A percentile compares a stretch with the other conserved stretches of the same genome.
Conservation (phyloP, 805 yeast species). For the Saccharomycopsis capsularis region DNA sequence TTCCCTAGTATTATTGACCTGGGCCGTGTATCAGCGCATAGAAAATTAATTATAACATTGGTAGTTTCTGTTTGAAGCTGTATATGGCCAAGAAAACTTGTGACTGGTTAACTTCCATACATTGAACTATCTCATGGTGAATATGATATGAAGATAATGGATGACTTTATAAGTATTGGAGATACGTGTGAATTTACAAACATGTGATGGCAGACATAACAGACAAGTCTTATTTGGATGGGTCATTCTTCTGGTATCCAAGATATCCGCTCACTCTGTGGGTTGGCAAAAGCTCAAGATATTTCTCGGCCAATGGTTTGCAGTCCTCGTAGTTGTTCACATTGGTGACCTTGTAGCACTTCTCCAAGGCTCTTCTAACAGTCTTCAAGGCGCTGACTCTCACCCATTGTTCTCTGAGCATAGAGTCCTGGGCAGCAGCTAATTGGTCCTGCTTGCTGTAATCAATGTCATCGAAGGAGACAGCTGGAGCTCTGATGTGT, state of each 20-base stretch:
- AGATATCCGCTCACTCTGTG: slow-evolving; percentile 64
- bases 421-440: slow-evolving; percentile 66
- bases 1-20: no score
- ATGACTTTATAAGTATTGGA: no score
- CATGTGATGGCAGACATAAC: no score
- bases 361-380: slow-evolving; percentile 66
- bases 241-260: slow-evolving; percentile 88
- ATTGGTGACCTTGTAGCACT: slow-evolving; percentile 56
- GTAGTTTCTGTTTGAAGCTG: no score
- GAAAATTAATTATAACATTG: no score
- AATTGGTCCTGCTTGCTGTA: slow-evolving; percentile 59
- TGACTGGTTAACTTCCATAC: no score
- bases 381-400: slow-evolving; percentile 60
- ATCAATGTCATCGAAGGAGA: slow-evolving; percentile 78
- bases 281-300: slow-evolving; percentile 67
- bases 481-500: slow-evolving; percentile 57
- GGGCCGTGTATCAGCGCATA: no score
- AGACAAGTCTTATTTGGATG: slow-evolving; percentile 45
- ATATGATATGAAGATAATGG: no score
- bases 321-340: slow-evolving; percentile 74
- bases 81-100: no score
- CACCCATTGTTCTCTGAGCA: slow-evolving; percentile 76
- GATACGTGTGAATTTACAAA: no score
- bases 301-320: slow-evolving; percentile 67
- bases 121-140: no score